phyloP scores from a whole-genome alignment of 164 flowering plant genomes.

The Dillenia turbinata region DNA sequence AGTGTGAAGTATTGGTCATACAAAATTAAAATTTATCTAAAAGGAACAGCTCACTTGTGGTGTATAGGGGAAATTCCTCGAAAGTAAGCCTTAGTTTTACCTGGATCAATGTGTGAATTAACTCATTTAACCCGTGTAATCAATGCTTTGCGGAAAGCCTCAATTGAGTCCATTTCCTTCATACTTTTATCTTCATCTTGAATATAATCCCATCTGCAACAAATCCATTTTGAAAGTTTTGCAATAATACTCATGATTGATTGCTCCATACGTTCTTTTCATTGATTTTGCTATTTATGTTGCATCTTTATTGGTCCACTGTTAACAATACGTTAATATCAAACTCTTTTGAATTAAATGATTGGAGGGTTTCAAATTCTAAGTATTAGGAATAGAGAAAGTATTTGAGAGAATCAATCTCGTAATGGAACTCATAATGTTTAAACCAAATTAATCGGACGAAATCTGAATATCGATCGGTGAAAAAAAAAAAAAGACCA shows the following conservation, averaged over 20 bases:
- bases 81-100: conserved; percentile 8
- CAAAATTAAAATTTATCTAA: too few relatives aligned
- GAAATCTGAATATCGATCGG: too few relatives aligned
- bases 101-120: conserved; percentile 4
- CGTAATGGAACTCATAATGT: too few relatives aligned
- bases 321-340: too few relatives aligned
- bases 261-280: too few relatives aligned
- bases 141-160: conserved; percentile 4
- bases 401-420: too few relatives aligned
- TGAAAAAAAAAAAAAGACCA: too few relatives aligned
- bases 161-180: conserved; percentile 12
- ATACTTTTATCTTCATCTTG: conserved; percentile 1
- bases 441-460: too few relatives aligned
- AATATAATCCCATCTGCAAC: conserved; percentile 24
- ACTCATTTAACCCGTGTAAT: conserved; percentile 15
- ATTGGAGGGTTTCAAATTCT: too few relatives aligned
- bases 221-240: background rate
- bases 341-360: too few relatives aligned
- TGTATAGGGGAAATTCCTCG: conserved; percentile 11
- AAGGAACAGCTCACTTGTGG: conserved; percentile 1
- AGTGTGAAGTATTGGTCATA: too few relatives aligned
- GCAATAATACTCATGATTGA: background rate
- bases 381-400: too few relatives aligned
- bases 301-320: background rate
- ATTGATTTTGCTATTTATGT: background rate